Base-by-base conservation (phyloP, 495 filamentous ascomycete genomes). In the Neurospora sp. region DNA sequence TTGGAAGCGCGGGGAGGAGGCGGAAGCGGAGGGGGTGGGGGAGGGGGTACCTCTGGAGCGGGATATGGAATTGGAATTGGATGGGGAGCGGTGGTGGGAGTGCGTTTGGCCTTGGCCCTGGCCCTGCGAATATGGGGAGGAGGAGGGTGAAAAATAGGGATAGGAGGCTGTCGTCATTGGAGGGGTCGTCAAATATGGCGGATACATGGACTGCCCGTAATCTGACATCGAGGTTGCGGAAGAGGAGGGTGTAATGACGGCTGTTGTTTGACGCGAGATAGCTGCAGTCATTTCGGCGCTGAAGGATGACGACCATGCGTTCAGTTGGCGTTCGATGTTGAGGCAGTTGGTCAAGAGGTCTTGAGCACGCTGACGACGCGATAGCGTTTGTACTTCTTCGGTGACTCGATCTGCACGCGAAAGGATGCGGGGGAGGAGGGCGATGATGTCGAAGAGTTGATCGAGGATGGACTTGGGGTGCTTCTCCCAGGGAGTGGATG, bases 401-500 rank as follows among this genome's bases (percentile, higher is more conserved):
- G 73, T 65, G 8, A 76, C 79, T 20, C 74, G 77, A 69, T 84
- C 83, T 1, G 78, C 77, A 18, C 80, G 80, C 16, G 76, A 75
- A 65, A 81, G 79, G 47, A 84, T 75, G 8, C 78, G 74, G 2
- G 84, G 84, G 8, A 86, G 71, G 1, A 80, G 74, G 38, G 79
- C 77, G 31, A 82, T 74, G 69, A 80, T 78, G 72, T 85, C 84
- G 72, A 86, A 75, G 18, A 86, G 78, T 27, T 76, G 75, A 72
- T 86, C 84, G 39, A 86, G 75, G 65, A 76, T 53, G 39, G 83
- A 82, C 69, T 83, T 81, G 38, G 81, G 82, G 59, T 86, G 83
- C 12, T 74, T 69, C 68, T 84, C 82, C 77, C 80, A 85, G 3
- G 84, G 84, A 7, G 80, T 78, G 0, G 81, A 80, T 2, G 77